These are phyloP conservation scores for Coemansia sp. DNA, from an alignment of 192 early-diverging fungal species.

Conservation along the genomic window DNA sequence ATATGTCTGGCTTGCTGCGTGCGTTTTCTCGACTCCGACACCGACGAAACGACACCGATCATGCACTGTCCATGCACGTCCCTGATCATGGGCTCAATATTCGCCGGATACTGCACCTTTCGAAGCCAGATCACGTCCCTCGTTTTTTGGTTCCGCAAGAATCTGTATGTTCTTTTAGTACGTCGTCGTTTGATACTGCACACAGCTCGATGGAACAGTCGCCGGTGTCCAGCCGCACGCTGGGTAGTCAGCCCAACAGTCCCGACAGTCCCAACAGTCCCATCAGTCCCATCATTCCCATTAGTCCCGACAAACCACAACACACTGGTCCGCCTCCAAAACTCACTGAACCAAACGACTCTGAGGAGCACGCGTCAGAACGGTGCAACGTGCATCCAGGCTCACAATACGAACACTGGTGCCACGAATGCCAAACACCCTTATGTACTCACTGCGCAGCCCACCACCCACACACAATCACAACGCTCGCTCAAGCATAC, in stretches of 20 bases:
- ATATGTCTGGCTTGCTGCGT: slow-evolving; percentile 11
- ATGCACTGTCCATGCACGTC: neutral
- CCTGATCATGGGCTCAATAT: neutral
- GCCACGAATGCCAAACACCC: slow-evolving; percentile 26
- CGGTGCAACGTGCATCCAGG: slow-evolving; percentile 49
- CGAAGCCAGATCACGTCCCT: too few species aligned
- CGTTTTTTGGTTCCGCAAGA: slow-evolving; percentile 2
- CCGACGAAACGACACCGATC: neutral
- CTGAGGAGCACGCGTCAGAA: slow-evolving; percentile 6
- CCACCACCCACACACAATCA: slow-evolving; percentile 22
- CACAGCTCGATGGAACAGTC: neutral
- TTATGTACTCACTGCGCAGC: slow-evolving; percentile 35
- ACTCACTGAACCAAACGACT: too few species aligned
- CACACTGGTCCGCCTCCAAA: too few species aligned
- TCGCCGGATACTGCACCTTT: neutral
- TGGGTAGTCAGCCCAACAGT: neutral
- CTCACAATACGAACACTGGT: slow-evolving; percentile 43
- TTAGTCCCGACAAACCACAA: too few species aligned
- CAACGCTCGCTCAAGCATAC: slow-evolving; percentile 39
- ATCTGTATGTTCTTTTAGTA: neutral
- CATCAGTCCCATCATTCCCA: too few species aligned
- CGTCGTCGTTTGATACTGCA: slow-evolving; percentile 1
- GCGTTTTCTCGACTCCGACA: slow-evolving; percentile 9
- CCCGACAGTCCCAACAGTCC: too few species aligned
- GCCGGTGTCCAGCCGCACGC: neutral